These are phyloP conservation scores for Naematelia encephala DNA, from an alignment of 768 basidiomycete species.

Conservation along the genomic window DNA sequence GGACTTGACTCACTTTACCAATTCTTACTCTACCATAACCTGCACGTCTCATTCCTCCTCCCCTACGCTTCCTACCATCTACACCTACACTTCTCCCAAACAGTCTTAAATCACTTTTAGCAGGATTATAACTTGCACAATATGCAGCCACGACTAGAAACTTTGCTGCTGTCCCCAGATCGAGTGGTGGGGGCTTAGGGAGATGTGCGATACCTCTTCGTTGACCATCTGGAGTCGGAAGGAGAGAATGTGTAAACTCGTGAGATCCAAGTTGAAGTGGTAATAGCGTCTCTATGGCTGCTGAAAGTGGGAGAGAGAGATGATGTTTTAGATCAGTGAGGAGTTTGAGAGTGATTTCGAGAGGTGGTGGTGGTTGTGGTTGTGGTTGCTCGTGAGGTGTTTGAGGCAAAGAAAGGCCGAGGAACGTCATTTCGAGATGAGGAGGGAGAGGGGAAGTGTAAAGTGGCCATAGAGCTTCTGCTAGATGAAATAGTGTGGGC, in stretches of 20 bases:
- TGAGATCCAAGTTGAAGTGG: slow-evolving; percentile 24
- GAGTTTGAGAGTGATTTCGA: slow-evolving; percentile 38
- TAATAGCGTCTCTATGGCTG: slow-evolving; percentile 40
- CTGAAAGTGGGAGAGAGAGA: slow-evolving; percentile 35
- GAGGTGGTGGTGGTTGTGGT: slow-evolving; percentile 15
- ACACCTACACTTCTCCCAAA: slow-evolving; percentile 68
- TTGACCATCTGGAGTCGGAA: slow-evolving; percentile 5
- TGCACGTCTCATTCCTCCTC: slow-evolving; percentile 54
- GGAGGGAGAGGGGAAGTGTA: slow-evolving; percentile 38
- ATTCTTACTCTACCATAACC: slow-evolving; percentile 35
- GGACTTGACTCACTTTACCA: slow-evolving; percentile 48
- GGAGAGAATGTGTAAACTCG: slow-evolving; percentile 26
- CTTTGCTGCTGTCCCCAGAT: slow-evolving; percentile 54
- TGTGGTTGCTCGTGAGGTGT: slow-evolving; percentile 2
- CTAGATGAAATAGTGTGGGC: slow-evolving; percentile 32
- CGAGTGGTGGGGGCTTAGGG: slow-evolving; percentile 24
- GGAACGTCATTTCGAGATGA: slow-evolving; percentile 27
- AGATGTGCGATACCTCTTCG: neutral
- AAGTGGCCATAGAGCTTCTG: slow-evolving; percentile 43
- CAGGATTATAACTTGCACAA: slow-evolving; percentile 79
- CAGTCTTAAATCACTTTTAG: slow-evolving; percentile 74
- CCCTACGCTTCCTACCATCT: slow-evolving; percentile 54
- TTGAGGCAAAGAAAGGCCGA: slow-evolving; percentile 5
- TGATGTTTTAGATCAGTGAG: slow-evolving; percentile 46
- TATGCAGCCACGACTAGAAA: slow-evolving; percentile 74